Conservation (phyloP, 2,329 filamentous ascomycete genomes). For the Rutstroemia sydowiana region DNA sequence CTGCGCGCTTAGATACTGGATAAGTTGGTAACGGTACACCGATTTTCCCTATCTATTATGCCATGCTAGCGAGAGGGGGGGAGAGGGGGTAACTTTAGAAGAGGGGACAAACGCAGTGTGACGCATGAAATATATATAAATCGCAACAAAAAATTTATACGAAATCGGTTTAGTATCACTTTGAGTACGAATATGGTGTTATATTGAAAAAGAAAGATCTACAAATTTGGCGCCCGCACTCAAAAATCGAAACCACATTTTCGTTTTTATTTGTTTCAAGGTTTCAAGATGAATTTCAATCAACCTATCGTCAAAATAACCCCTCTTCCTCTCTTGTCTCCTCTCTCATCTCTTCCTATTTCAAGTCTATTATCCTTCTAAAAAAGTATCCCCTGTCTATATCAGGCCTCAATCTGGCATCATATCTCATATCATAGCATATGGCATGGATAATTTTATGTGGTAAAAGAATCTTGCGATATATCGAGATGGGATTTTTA, state of each 20-base stretch:
- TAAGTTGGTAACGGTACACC: too few relatives aligned
- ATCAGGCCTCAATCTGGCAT: conserved; percentile 1
- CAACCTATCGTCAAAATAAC: not conserved
- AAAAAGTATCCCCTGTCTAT: not conserved
- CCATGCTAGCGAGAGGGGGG: not conserved
- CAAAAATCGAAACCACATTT: not conserved
- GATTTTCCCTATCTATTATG: not conserved
- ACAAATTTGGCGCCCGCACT: not conserved
- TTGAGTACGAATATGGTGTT: not conserved
- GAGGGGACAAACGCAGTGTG: conserved; percentile 10
- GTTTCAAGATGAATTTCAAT: not conserved
- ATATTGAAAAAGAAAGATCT: not conserved
- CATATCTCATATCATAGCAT: too few relatives aligned
- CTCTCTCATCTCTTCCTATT: too few relatives aligned
- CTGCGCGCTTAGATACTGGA: conserved; percentile 7
- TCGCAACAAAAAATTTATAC: conserved; percentile 1
- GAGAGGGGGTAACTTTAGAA: too few relatives aligned
- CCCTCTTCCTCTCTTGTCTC: too few relatives aligned
- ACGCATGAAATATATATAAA: conserved; percentile 8
- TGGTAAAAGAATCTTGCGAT: not conserved
- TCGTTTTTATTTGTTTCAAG: not conserved
- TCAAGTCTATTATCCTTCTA: not conserved
- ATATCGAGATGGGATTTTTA: not conserved
- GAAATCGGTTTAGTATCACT: not conserved
- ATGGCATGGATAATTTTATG: not conserved